Evolutionary conservation across 805 yeast species (phyloP), one percentile per base, ranked within the genome.

Genomic region (Priceomyces castillae): DNA sequence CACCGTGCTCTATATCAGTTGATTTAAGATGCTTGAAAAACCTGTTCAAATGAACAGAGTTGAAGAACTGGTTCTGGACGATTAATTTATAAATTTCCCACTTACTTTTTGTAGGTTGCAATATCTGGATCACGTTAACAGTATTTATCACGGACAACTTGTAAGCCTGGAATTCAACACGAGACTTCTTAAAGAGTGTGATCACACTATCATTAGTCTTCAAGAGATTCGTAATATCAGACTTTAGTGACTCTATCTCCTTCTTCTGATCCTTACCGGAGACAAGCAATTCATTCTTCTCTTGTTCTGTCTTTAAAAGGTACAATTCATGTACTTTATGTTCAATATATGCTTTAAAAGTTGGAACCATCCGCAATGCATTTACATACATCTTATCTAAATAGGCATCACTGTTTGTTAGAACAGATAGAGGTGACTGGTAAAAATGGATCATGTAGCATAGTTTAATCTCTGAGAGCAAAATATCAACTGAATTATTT

Each of bases 381-480:
- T 50, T 58, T 19, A 48, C 42, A 39, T 62, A 59, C 26, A 54
- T 44, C 2, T 33, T 26, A 15, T 46, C 39, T 7, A 50, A 40
- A 4, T 39, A 22, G 15, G 39, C 34, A 15, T 44, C 37, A 31
- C 56, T 51, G 6, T 53, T 46, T 2, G 54, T 40, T 42, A 67
- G 44, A 1, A 54, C 46, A 10, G 69, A 52, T 15, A 63, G 56
- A 10, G 69, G 68, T 58, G 62, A 65, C 53, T 59, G 72, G 49
- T 68, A 70, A 48, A 65, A 71, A 45, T 67, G 64, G 17, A 65
- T 65, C 72, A 69, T 66, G 47, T 65, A 62, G 34, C 64, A 48
- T 33, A 71, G 45, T 42, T 66, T 67, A 34, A 71, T 54, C 46
- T 67, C 70, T 3, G 70, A 56, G 12, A 69, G 58, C 38, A 71